Percentiles rank a stretch among this genome's conserved stretches.
Conservation (phyloP, 2,329 filamentous ascomycete genomes). For the Phoma sp. region DNA sequence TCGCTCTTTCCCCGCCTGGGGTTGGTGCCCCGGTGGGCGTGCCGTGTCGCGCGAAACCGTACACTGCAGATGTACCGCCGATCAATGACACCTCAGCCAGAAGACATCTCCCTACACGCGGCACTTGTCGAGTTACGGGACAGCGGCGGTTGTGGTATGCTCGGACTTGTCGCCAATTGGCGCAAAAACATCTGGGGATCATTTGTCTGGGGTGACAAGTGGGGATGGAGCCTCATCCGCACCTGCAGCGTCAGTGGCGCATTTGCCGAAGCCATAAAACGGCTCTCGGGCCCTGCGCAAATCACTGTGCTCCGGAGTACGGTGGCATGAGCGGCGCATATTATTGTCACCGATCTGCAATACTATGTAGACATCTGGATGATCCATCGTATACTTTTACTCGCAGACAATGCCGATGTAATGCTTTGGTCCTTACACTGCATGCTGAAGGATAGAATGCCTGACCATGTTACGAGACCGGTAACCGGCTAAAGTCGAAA, state of each 20-base stretch:
- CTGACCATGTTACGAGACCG: not conserved
- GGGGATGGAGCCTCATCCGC: slow-evolving; percentile 9
- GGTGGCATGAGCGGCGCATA: not conserved
- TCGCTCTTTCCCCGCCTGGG: slow-evolving; percentile 10
- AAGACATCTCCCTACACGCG: not conserved
- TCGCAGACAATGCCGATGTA: not conserved
- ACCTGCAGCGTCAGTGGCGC: slow-evolving; percentile 16
- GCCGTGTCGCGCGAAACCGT: not conserved
- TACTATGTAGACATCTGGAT: not conserved
- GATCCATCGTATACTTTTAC: not conserved
- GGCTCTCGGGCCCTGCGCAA: slow-evolving; percentile 9
- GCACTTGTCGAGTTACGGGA: not conserved
- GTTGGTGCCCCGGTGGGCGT: not conserved
- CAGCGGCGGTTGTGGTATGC: not conserved
- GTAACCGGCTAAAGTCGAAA: not conserved
- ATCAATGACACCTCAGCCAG: slow-evolving; percentile 3
- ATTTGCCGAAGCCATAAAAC: slow-evolving; percentile 8
- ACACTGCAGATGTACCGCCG: slow-evolving; percentile 1
- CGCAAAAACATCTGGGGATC: slow-evolving; percentile 5
- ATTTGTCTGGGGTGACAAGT: slow-evolving; percentile 2
- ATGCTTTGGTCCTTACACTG: too few species aligned
- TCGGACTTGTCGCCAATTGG: slow-evolving; percentile 9
- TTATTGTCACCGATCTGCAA: not conserved
- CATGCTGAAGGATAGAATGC: too few species aligned
- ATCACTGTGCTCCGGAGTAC: not conserved